phyloP scores from a whole-genome alignment of 129 eudicot species.

The Cynara cardunculus region DNA sequence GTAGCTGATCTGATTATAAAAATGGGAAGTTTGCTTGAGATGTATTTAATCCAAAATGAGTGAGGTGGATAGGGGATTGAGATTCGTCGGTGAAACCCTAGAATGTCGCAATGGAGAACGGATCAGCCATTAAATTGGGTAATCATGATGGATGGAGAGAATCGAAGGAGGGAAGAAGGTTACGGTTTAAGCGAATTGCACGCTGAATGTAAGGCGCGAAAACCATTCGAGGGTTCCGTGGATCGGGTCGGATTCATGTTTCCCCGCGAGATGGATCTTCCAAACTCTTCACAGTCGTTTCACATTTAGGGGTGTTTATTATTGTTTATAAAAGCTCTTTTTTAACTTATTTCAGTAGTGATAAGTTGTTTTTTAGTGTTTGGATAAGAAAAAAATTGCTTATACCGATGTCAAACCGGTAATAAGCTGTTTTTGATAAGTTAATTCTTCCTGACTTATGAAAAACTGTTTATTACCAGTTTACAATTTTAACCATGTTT shows the following conservation, averaged over 20 bases:
- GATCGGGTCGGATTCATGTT: constrained; percentile 32
- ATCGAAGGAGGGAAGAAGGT: constrained; percentile 6
- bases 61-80: constrained; percentile 7
- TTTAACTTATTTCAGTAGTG: too few relatives aligned
- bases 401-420: too few relatives aligned
- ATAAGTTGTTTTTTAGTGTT: too few relatives aligned
- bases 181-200: constrained; percentile 29
- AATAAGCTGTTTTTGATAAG: too few relatives aligned
- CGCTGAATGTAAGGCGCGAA: constrained; percentile 31
- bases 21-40: constrained; percentile 26
- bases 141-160: not conserved
- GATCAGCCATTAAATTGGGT: constrained; percentile 46
- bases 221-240: constrained; percentile 39
- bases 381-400: too few relatives aligned
- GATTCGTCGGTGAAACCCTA: constrained; percentile 68
- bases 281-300: not conserved
- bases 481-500: too few relatives aligned
- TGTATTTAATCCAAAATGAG: constrained; percentile 25
- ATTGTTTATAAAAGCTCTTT: too few relatives aligned
- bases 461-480: too few relatives aligned
- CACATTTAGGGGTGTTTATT: not conserved
- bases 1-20: constrained; percentile 14
- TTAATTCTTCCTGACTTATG: too few relatives aligned
- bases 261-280: not conserved
- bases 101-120: constrained; percentile 68